A percentile compares a stretch with the other conserved stretches of the same genome.
phyloP scores from a whole-genome alignment of 179 eudicot species.

The Camellia oleifera region DNA sequence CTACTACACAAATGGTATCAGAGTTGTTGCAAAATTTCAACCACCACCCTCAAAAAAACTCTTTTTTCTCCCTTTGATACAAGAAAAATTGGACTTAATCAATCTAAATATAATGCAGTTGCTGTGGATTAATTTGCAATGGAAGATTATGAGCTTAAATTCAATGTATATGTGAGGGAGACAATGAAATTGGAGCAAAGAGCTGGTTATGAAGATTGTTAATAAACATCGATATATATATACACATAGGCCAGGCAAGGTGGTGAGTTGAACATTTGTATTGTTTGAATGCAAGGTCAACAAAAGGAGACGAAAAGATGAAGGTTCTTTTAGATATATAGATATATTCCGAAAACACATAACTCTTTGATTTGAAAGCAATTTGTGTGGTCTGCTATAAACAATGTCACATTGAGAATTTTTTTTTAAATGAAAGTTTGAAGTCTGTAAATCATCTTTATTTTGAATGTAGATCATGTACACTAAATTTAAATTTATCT shows the following conservation, averaged over 20 bases:
- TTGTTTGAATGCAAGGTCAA: conserved; percentile 8
- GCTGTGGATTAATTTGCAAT: no score
- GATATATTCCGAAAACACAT: conserved; percentile 1
- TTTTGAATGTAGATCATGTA: no score
- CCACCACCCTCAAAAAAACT: no score
- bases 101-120: no score
- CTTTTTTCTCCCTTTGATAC: no score
- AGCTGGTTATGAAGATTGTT: neutral
- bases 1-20: no score
- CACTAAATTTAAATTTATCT: no score
- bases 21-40: no score
- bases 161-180: neutral
- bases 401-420: no score
- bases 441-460: no score
- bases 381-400: conserved; percentile 4
- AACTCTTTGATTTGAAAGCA: neutral
- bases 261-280: neutral
- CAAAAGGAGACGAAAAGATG: conserved; percentile 14
- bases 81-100: neutral
- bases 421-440: no score
- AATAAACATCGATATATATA: neutral
- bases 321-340: conserved; percentile 16
- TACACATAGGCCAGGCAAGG: neutral
- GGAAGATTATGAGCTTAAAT: no score
- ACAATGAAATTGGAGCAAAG: neutral